Evolutionary conservation across 2,329 filamentous ascomycete genomes (phyloP).

Genomic region (Cladophialophora exuberans): DNA sequence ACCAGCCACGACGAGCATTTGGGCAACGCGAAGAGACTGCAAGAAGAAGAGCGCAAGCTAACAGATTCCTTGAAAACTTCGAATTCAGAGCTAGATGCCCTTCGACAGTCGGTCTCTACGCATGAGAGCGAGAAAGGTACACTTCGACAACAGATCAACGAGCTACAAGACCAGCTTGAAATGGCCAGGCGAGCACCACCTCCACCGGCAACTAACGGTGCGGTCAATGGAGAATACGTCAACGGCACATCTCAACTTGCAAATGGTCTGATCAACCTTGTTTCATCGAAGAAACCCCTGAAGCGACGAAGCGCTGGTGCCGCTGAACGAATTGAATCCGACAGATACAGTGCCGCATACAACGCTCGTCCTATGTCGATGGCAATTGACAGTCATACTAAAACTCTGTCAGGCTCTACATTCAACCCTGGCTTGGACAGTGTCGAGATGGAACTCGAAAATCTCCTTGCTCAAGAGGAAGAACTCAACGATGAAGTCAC

Average conservation of each 20-base stretch:
- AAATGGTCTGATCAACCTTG: constrained; percentile 90
- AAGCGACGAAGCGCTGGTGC: constrained; percentile 81
- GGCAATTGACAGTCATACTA: constrained; percentile 74
- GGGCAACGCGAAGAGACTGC: constrained; percentile 86
- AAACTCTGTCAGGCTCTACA: constrained; percentile 72
- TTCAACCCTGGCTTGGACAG: constrained; percentile 84
- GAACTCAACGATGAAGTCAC: constrained; percentile 96
- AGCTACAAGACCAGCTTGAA: constrained; percentile 91
- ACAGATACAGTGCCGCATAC: constrained; percentile 89
- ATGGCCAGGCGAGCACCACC: constrained; percentile 72
- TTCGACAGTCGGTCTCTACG: constrained; percentile 72
- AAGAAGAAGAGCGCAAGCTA: constrained; percentile 88
- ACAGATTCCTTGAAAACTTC: constrained; percentile 80
- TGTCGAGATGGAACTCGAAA: constrained; percentile 93
- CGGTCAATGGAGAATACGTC: constrained; percentile 58
- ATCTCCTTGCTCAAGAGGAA: constrained; percentile 91
- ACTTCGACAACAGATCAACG: constrained; percentile 83
- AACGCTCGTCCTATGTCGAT: constrained; percentile 96
- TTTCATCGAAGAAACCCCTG: constrained; percentile 96
- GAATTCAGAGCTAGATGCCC: constrained; percentile 77
- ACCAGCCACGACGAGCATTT: constrained; percentile 87
- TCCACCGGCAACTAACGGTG: constrained; percentile 61
- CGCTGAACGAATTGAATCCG: constrained; percentile 74
- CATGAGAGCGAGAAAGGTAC: constrained; percentile 84
- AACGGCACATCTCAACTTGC: constrained; percentile 65